Evolutionary conservation across 768 basidiomycete genomes (phyloP), one percentile per base, ranked within the genome.

Genomic region (Lyophyllum semitale): DNA sequence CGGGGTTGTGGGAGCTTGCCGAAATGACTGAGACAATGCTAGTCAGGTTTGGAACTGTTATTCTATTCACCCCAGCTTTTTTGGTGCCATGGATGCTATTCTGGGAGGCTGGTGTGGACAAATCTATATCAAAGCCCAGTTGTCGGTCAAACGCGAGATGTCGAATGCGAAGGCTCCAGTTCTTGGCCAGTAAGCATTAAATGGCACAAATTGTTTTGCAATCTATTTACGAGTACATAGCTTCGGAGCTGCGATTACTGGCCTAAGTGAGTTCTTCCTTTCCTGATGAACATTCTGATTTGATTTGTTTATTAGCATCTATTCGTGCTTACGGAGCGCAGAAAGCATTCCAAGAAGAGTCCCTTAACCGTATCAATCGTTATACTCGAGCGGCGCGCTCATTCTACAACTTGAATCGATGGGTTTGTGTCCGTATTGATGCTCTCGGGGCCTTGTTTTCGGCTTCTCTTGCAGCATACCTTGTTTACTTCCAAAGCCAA

Each of bases 321-420:
- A 84, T 91, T 53, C 77, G 87, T 22, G 88, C 88, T 0, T 91
- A 85, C 63, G 82, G 82, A 5, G 84, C 82, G 6, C 77, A 87
- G 68, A 66, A 72, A 25, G 53, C 67, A 2, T 85, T 78, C 71
- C 77, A 65, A 58, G 51, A 55, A 35, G 74, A 81, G 57, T 77
- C 80, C 4, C 65, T 80, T 41, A 68, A 72, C 35, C 76, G 82
- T 8, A 83, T 88, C 41, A 81, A 89, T 64, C 71, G 73, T 20
- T 87, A 80, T 53, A 72, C 74, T 12, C 72, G 77, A 41, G 66
- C 78, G 6, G 70, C 77, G 6, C 63, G 79, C 18, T 73, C 75
- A 1, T 82, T 81, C 63, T 83, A 82, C 53, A 80, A 81, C 60
- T 67, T 82, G 18, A 81, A 81, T 54, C 68, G 76, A 12, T 75